Conservation (phyloP, 2,329 filamentous ascomycete species). For the Pseudogymnoascus sp. region DNA sequence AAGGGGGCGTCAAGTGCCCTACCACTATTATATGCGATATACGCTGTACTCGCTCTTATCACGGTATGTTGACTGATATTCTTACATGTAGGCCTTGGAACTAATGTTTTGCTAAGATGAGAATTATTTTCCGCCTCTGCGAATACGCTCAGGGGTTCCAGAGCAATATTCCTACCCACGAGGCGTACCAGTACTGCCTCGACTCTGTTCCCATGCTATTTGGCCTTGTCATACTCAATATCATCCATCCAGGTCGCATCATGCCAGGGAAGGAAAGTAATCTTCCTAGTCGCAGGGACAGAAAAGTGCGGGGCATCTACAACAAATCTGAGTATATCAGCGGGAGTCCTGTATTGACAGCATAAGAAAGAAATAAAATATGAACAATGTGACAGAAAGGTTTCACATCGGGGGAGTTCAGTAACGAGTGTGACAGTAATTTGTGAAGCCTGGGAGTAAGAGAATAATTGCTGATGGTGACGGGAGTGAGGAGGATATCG, state of each 20-base stretch:
- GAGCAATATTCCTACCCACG: constrained; percentile 26
- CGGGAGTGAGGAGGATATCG: not conserved
- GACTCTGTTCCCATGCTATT: constrained; percentile 35
- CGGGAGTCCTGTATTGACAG: not conserved
- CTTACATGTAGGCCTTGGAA: not conserved
- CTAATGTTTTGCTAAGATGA: constrained; percentile 25
- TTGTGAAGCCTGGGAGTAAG: no score
- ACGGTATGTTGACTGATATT: constrained; percentile 23
- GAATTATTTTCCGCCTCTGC: constrained; percentile 47
- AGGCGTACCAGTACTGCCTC: constrained; percentile 29
- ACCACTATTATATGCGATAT: constrained; percentile 27
- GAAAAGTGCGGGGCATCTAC: constrained; percentile 18
- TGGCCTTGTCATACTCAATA: constrained; percentile 30
- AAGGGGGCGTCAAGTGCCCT: not conserved
- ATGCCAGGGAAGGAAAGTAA: constrained; percentile 28
- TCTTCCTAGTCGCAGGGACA: constrained; percentile 22
- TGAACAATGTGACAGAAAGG: not conserved
- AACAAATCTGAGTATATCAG: constrained; percentile 27
- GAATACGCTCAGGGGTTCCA: constrained; percentile 41
- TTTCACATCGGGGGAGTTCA: not conserved
- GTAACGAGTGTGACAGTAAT: not conserved
- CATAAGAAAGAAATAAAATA: not conserved
- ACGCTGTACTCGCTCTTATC: constrained; percentile 32
- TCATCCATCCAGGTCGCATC: constrained; percentile 31
- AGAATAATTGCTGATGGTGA: not conserved